Evolutionary conservation across 179 eudicot genomes (phyloP).

Genomic region (Beta corolliflora): DNA sequence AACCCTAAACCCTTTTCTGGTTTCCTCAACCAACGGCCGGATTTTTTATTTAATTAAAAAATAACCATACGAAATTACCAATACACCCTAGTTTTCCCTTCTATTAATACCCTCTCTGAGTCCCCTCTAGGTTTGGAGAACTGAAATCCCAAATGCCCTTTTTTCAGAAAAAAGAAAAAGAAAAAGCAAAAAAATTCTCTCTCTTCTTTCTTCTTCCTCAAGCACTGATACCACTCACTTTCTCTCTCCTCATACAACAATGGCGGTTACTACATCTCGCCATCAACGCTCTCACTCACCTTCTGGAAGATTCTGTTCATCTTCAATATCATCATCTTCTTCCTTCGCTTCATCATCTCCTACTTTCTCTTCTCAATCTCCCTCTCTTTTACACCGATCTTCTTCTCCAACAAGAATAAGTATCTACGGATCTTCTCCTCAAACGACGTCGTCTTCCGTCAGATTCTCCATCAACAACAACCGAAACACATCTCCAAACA

Average conservation of each 20-base stretch:
- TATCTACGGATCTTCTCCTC: slow-evolving; percentile 28
- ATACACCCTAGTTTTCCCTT: slow-evolving; percentile 15
- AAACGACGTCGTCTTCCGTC: slow-evolving; percentile 32
- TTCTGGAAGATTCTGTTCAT: slow-evolving; percentile 49
- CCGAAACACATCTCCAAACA: slow-evolving; percentile 44
- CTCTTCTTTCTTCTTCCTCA: slow-evolving; percentile 5
- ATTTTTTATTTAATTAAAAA: not conserved
- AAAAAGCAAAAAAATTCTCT: slow-evolving; percentile 6
- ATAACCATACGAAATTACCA: not conserved
- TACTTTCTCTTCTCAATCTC: slow-evolving; percentile 29
- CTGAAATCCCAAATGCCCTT: slow-evolving; percentile 27
- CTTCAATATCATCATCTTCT: slow-evolving; percentile 37
- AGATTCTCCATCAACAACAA: slow-evolving; percentile 40
- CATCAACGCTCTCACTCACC: slow-evolving; percentile 60
- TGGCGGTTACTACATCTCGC: slow-evolving; percentile 43
- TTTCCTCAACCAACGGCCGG: slow-evolving; percentile 34
- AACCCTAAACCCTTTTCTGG: slow-evolving; percentile 21
- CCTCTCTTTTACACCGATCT: slow-evolving; percentile 37
- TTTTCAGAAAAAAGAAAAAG: too few relatives aligned
- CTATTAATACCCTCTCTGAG: slow-evolving; percentile 36
- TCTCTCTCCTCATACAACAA: slow-evolving; percentile 32
- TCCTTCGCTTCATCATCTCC: slow-evolving; percentile 39
- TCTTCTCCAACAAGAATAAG: slow-evolving; percentile 46
- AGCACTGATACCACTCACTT: not conserved
- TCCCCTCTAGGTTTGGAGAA: slow-evolving; percentile 44